Evolutionary conservation across 2,329 filamentous ascomycete genomes (phyloP).

Genomic region (Phialemoniopsis sp.): DNA sequence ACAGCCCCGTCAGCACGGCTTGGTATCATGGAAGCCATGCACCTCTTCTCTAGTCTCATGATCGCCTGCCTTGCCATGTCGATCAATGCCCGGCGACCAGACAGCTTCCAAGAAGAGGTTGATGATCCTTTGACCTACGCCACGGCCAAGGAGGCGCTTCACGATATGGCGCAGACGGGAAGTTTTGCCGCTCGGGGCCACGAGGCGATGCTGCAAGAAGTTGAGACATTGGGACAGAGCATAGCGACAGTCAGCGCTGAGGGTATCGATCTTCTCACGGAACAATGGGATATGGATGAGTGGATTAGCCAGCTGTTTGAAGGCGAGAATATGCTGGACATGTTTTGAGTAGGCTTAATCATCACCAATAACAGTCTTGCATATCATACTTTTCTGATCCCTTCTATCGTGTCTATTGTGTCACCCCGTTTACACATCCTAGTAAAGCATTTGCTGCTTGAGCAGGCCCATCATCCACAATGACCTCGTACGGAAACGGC

Average conservation of each 20-base stretch:
- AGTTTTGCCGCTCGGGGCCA: conserved; percentile 3
- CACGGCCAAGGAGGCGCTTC: conserved; percentile 1
- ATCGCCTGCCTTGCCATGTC: conserved; percentile 2
- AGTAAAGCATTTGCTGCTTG: neutral
- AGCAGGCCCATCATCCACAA: conserved; percentile 3
- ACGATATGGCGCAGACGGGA: conserved; percentile 1
- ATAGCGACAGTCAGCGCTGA: neutral
- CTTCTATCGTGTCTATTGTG: no score
- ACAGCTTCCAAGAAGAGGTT: neutral
- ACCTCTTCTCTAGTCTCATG: conserved; percentile 3
- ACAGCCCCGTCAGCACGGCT: neutral
- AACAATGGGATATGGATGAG: conserved; percentile 2
- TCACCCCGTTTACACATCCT: no score
- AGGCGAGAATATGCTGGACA: neutral
- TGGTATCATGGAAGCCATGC: conserved; percentile 6
- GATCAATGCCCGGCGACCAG: neutral
- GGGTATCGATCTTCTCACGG: neutral
- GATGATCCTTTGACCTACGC: neutral
- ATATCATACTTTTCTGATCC: no score
- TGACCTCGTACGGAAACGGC: conserved; percentile 4
- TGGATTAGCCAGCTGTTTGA: conserved; percentile 3
- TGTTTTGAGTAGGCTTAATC: no score
- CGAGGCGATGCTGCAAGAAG: conserved; percentile 1
- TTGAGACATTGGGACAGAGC: conserved; percentile 1
- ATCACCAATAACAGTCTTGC: no score